Evolutionary conservation across 108 stramenopile genomes (phyloP).

Genomic region (Skeletonema marinoi): DNA sequence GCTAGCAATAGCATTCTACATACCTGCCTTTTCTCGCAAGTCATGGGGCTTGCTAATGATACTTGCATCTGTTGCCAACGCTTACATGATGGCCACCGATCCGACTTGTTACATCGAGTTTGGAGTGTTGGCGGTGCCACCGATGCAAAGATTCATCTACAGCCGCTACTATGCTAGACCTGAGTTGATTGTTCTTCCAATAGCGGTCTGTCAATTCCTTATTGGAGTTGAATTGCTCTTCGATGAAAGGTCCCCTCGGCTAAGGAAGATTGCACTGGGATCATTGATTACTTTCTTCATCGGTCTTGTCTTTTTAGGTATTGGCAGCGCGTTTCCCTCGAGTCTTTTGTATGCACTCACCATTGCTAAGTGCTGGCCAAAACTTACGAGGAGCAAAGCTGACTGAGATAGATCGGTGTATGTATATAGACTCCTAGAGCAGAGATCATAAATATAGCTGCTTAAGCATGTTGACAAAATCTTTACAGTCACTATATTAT

Average conservation of each 20-base stretch:
- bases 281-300: background rate
- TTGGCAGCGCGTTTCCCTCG: background rate
- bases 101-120: slow-evolving; percentile 1
- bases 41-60: slow-evolving; percentile 2
- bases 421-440: background rate
- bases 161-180: background rate
- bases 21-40: slow-evolving; percentile 4
- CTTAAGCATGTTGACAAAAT: no score
- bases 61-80: slow-evolving; percentile 1
- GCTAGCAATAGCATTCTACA: background rate
- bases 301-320: background rate
- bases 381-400: background rate
- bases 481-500: no score
- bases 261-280: background rate
- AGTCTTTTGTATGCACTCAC: background rate
- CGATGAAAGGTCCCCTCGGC: background rate
- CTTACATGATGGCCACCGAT: slow-evolving; percentile 6
- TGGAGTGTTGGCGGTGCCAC: slow-evolving; percentile 5
- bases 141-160: slow-evolving; percentile 9
- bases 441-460: no score
- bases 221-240: background rate
- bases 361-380: background rate
- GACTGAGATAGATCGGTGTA: background rate
- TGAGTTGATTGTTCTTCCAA: slow-evolving; percentile 8
- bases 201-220: background rate